Evolutionary conservation across 129 eudicot species (phyloP), one percentile per base, ranked within the genome.

Genomic region (Solidago caesia): DNA sequence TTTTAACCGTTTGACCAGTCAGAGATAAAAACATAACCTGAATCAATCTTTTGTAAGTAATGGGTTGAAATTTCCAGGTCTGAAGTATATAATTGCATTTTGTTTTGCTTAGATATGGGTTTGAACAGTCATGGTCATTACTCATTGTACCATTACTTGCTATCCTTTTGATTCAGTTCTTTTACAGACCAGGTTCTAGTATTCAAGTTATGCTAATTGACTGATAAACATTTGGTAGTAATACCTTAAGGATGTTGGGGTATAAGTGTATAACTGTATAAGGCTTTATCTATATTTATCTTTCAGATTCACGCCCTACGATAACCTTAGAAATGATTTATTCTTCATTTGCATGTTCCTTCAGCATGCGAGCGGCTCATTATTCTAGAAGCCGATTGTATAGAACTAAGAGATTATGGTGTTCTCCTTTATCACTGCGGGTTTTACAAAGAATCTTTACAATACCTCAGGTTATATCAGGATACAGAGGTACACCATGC

Each of bases 331-430:
- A 29, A 39, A 63, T 74, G 65, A 68, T 41, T 68, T 58, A 58
- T 67, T 65, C 45, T 11, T 71, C 27, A 65, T 44, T 63, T 33
- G 10, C 56, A 62, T 71, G 5, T 44, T 68, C 55, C 41, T 63
- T 48, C 11, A 92, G 97, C 97, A 44, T 92, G 97, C 70, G 97
- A 92, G 72, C 90, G 94, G 53, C 96, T 92, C 43, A 89, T 92
- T 72, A 73, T 89, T 52, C 85, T 92, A 33, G 85, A 74, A 71
- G 82, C 89, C 2, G 87, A 89, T 81, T 76, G 73, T 5, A 81
- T 60, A 14, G 97, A 89, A 58, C 53, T 89, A 67, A 85, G 97
- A 83, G 97, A 92, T 77, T 92, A 92, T 48, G 84, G 89, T 67
- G 82, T 80, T 80, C 97, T 92, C 56, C 87, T 92, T 1, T 92